Evolutionary conservation across 345 rosid genomes (phyloP).

Genomic region (Mercurialis annua): DNA sequence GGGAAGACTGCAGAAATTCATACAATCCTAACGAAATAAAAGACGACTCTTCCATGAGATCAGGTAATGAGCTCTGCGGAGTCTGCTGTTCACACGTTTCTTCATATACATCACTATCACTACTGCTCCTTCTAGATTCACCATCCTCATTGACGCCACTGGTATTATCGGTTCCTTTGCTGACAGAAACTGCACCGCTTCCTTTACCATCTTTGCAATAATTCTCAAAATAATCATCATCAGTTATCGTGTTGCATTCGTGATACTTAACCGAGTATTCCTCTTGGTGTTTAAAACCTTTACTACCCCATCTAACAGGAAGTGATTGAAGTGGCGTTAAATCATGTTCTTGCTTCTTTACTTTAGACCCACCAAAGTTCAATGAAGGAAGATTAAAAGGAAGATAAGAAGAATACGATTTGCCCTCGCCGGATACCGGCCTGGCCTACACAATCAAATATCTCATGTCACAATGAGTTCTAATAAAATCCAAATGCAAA

Average conservation of each 20-base stretch:
- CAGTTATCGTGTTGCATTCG: slow-evolving; percentile 19
- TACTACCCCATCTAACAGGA: slow-evolving; percentile 42
- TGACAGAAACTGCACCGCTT: background rate
- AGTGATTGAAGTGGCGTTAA: slow-evolving; percentile 38
- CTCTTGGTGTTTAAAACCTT: slow-evolving; percentile 32
- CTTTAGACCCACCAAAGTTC: slow-evolving; percentile 37
- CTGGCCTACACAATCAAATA: slow-evolving; percentile 60
- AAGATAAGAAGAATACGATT: slow-evolving; percentile 45
- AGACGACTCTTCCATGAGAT: slow-evolving; percentile 54
- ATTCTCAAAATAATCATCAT: slow-evolving; percentile 18
- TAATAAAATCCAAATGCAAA: slow-evolving; percentile 9
- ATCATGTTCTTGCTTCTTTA: slow-evolving; percentile 36
- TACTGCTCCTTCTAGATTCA: slow-evolving; percentile 35
- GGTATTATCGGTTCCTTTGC: background rate
- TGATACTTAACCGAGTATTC: slow-evolving; percentile 22
- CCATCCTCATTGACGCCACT: slow-evolving; percentile 14
- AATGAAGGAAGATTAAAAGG: slow-evolving; percentile 35
- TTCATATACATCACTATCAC: slow-evolving; percentile 40
- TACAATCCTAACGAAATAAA: slow-evolving; percentile 61
- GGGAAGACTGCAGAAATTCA: slow-evolving; percentile 68
- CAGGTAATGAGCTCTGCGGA: slow-evolving; percentile 34
- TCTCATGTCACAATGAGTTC: slow-evolving; percentile 22
- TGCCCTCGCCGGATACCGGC: slow-evolving; percentile 40
- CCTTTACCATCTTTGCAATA: slow-evolving; percentile 15
- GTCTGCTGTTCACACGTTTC: slow-evolving; percentile 40